Conservation (phyloP, 208 protist species). For the Strigomonas culicis region DNA sequence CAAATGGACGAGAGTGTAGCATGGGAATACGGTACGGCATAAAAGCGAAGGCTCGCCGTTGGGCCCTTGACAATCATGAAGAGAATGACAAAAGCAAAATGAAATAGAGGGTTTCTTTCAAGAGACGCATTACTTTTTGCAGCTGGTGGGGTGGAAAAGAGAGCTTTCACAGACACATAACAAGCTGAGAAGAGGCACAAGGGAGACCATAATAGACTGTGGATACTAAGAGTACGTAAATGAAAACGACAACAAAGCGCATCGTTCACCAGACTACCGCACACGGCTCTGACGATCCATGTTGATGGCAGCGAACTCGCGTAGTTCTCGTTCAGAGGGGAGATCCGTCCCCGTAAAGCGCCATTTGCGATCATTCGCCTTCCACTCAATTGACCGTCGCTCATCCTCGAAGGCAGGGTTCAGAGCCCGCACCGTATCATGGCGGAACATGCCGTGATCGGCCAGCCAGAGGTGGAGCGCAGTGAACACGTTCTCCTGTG, state of each 20-base stretch:
- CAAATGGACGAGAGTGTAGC: not conserved
- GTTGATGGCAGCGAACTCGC: conserved; percentile 87
- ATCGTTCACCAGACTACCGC: not conserved
- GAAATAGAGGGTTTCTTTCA: not conserved
- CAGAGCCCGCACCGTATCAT: conserved; percentile 85
- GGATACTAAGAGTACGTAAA: conserved; percentile 9
- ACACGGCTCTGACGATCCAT: conserved; percentile 43
- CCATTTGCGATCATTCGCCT: conserved; percentile 86
- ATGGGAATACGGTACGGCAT: not conserved
- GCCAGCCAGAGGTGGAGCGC: conserved; percentile 84
- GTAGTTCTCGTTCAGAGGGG: conserved; percentile 69
- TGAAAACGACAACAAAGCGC: conserved; percentile 3
- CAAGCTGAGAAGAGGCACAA: not conserved
- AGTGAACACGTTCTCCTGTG: conserved; percentile 85
- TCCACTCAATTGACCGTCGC: conserved; percentile 74
- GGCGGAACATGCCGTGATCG: conserved; percentile 83
- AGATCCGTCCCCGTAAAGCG: conserved; percentile 80
- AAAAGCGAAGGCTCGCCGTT: too few species aligned
- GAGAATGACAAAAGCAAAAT: not conserved
- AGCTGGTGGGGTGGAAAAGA: too few species aligned
- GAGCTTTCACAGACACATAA: not conserved
- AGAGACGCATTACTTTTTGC: too few species aligned
- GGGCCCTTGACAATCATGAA: too few species aligned
- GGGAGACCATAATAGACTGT: conserved; percentile 9
- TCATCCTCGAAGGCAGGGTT: conserved; percentile 88